Conservation (phyloP, 2,329 filamentous ascomycete genomes). For the Clarireedia sp. region DNA sequence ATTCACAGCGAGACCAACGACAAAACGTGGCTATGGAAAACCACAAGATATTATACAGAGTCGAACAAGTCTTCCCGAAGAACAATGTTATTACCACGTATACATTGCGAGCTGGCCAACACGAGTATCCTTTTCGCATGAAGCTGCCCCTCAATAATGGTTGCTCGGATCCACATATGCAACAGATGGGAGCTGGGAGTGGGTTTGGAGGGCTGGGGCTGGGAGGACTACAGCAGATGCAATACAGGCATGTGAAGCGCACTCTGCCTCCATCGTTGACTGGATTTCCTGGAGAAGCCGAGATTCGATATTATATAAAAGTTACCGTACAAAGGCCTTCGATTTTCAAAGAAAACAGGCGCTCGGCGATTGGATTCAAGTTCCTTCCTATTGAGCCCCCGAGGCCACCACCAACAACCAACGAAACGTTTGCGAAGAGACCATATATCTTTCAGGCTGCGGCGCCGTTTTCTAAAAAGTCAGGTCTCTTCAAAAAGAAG, state of each 20-base stretch:
- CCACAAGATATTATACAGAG: constrained; percentile 69
- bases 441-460: constrained; percentile 48
- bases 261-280: constrained; percentile 83
- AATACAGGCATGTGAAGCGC: constrained; percentile 66
- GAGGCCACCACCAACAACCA: constrained; percentile 54
- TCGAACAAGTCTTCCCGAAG: constrained; percentile 61
- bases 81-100: constrained; percentile 34
- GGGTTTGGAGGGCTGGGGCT: constrained; percentile 51
- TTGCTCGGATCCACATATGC: constrained; percentile 43
- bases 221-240: constrained; percentile 55
- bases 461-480: constrained; percentile 26
- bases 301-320: constrained; percentile 92
- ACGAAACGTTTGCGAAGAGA: constrained; percentile 79
- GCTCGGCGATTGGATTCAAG: constrained; percentile 61
- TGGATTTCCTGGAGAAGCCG: constrained; percentile 79
- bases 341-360: constrained; percentile 84
- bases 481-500: constrained; percentile 26
- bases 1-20: constrained; percentile 16
- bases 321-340: constrained; percentile 86
- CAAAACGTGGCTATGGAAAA: constrained; percentile 43
- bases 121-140: constrained; percentile 72
- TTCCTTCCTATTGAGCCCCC: constrained; percentile 92
- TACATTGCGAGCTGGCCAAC: constrained; percentile 59
- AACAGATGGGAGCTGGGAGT: constrained; percentile 43
- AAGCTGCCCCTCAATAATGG: constrained; percentile 72